Percentiles rank a stretch among this genome's conserved stretches.
phyloP scores from a whole-genome alignment of 768 basidiomycete species.

The Gloeostereum incarnatum region DNA sequence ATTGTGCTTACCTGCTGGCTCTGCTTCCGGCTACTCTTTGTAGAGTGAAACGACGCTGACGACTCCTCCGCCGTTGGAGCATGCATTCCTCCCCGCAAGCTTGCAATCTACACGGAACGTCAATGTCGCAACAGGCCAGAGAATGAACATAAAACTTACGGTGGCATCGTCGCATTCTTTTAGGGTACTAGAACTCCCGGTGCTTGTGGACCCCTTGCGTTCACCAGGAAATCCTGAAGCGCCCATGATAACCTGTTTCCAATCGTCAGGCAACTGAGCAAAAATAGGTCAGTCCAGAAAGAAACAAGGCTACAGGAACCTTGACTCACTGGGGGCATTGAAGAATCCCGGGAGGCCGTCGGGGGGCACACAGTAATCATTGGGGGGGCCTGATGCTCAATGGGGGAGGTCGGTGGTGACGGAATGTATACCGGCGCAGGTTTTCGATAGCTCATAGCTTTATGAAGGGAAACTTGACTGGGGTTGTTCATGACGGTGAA shows the following conservation, averaged over 20 bases:
- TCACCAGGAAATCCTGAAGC: constrained; percentile 10
- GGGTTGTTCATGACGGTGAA: constrained; percentile 2
- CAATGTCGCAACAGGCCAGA: too few species aligned
- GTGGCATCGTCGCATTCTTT: too few species aligned
- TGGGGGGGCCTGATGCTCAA: constrained; percentile 16
- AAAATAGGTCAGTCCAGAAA: constrained; percentile 15
- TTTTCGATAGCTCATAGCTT: constrained; percentile 61
- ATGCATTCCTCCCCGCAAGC: too few species aligned
- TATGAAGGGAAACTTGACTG: too few species aligned
- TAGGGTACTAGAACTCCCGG: constrained; percentile 18
- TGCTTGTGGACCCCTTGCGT: constrained; percentile 14
- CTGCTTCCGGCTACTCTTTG: background rate
- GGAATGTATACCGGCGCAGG: constrained; percentile 62
- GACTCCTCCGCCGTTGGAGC: too few species aligned
- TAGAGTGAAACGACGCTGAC: too few species aligned
- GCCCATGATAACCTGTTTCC: too few species aligned
- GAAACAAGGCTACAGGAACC: background rate
- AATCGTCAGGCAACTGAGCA: constrained; percentile 21
- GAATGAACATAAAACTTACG: too few species aligned
- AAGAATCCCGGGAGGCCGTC: background rate
- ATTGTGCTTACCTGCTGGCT: background rate
- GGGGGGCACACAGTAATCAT: constrained; percentile 13
- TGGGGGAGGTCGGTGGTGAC: constrained; percentile 45
- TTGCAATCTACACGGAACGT: too few species aligned
- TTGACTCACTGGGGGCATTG: constrained; percentile 10